Evolutionary conservation across 177 flowering plant genomes (phyloP), one percentile per base, ranked within the genome.

Genomic region (Vitis hybrid): DNA sequence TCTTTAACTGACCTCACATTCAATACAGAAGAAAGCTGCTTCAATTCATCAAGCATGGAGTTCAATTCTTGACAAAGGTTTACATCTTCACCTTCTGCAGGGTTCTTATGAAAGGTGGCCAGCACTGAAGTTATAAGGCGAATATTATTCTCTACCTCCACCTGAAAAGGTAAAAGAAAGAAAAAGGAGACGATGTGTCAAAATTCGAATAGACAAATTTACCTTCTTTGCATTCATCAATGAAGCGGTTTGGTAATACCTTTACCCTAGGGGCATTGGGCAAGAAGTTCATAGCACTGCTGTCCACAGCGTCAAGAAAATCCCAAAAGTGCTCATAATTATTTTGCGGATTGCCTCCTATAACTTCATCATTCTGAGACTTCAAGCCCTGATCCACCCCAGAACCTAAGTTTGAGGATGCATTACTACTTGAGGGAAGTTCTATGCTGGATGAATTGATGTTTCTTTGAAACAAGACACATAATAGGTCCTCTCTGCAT

Each of bases 381-480:
- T 61, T 69, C 56, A n/a, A 21, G 1, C 13, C 50, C 26, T 7
- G 62, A 17, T 56, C 32, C 54, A 19, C 60, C 52, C 1, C 15
- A 4, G 18, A 50, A 19, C 54, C n/a, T 48, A 14, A 11, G 19
- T 64, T 19, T 45, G 77, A 50, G 60, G 62, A 30, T 56, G 64
- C 59, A 62, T 15, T 12, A 12, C 51, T 12, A 69, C 11, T 40
- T 40, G 45, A 40, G 23, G 21, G 12, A 12, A 70, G 54, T 14
- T 12, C 4, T 15, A 13, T 56, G 13, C 15, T n/a, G 14, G 13
- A 65, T 14, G 17, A 21, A 26, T 61, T 55, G 58, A 12, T 64
- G 62, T 52, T 66, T 63, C 78, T 75, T 2, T 81, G 82, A 69
- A 83, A 82, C 26, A 88, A 40, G 5, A 65, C 48, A 40, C 23